Conservation (phyloP, 371 early-diverging fungal species). For the Mucor lusitanicus region DNA sequence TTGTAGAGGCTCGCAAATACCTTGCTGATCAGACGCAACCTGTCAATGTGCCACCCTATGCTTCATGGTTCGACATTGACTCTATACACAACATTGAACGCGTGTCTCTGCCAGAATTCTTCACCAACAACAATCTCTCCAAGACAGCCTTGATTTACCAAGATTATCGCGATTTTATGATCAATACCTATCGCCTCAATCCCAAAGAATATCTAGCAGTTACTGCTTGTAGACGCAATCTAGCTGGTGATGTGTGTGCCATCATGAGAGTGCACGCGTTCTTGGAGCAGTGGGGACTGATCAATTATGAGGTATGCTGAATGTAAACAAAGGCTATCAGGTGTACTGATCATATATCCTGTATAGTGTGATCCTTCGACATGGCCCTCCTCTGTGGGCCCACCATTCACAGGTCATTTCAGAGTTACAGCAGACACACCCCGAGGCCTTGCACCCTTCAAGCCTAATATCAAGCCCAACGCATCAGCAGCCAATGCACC, state of each 20-base stretch:
- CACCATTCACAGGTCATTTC: constrained; percentile 96
- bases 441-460: constrained; percentile 86
- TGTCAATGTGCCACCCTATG: constrained; percentile 81
- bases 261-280: constrained; percentile 98
- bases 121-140: constrained; percentile 85
- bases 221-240: constrained; percentile 92
- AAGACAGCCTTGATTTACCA: constrained; percentile 93
- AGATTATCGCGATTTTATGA: constrained; percentile 98
- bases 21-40: constrained; percentile 75
- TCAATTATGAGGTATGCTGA: constrained; percentile 90
- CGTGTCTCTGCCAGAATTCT: constrained; percentile 94
- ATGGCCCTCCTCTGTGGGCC: constrained; percentile 90
- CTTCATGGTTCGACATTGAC: constrained; percentile 93
- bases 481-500: not conserved
- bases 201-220: constrained; percentile 95
- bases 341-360: not conserved
- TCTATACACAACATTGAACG: constrained; percentile 90
- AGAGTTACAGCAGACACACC: constrained; percentile 95
- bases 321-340: not conserved
- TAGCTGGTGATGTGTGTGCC: constrained; percentile 97
- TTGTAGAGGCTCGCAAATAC: constrained; percentile 75
- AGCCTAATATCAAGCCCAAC: constrained; percentile 55
- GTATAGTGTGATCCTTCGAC: constrained; percentile 85
- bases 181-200: constrained; percentile 94
- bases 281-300: constrained; percentile 98